Base-by-base conservation (phyloP, 345 rosid species). In the Salix exigua region DNA sequence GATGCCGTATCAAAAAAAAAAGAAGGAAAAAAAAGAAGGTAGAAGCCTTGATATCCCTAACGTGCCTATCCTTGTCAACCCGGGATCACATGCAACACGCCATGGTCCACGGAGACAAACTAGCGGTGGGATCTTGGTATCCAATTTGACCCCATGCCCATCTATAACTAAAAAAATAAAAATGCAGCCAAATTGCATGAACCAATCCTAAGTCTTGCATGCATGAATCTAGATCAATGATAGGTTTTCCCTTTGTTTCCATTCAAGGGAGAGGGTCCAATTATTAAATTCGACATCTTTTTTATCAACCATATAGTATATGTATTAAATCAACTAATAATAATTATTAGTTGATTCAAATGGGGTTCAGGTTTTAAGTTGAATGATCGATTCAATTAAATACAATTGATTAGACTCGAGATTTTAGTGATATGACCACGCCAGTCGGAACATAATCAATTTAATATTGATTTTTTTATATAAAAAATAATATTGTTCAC, bases 391-490 rank as follows among this genome's bases (percentile, higher is more conserved):
- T 9, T 0, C 0, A 0, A 40, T 40, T 0, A 40, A 40, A 40
- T 40, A 2, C 11, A 40, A 0, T 40, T 9, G 44, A 40, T 1
- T 10, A 9, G 4, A 40, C 3, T 40, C 0, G 3, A 40, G 12
- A 0, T 40, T 40, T 40, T 40, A 40, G 1, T 10, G 3, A 0
- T 2, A 2, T 10, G 3, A 9, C 2, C 0, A 40, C 2, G 2
- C 3, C 0, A 0, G 1, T 9, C 3, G 10, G 0, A 11, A 40
- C 0, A 10, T 40, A 40, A 40, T 40, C 44, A 2, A 40, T 10
- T 40, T 1, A 38, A 38, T 2, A 40, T 2, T 31, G 0, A 31
- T 31, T 31, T 31, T 31, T 31, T 31, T 31, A 31, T 31, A 31
- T 3, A 31, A 31, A 30, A 31, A 31, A 31, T 31, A 31, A 31